These are phyloP conservation scores for Fragaria vesca DNA, from an alignment of 306 rosid genomes.

Conservation along the genomic window DNA sequence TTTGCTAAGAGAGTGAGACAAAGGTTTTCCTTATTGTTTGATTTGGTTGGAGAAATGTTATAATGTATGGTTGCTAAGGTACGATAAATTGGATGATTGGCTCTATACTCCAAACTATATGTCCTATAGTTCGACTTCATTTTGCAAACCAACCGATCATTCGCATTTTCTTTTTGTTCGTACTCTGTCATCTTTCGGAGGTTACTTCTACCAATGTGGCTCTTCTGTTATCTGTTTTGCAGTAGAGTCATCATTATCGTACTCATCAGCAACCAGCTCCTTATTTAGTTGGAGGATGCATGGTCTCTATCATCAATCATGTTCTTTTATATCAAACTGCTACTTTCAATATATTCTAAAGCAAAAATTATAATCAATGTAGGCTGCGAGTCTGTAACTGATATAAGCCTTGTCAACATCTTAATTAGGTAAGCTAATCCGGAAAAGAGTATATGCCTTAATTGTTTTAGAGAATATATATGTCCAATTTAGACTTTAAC, in stretches of 20 bases:
- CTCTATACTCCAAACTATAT: background rate
- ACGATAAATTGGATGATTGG: background rate
- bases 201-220: slow-evolving; percentile 2
- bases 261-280: too few relatives aligned
- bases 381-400: background rate
- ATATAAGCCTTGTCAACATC: background rate
- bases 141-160: background rate
- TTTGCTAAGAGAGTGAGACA: too few relatives aligned
- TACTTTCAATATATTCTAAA: background rate
- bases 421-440: background rate
- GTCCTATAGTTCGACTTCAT: background rate
- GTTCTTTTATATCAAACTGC: background rate
- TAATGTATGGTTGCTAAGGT: background rate
- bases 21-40: too few relatives aligned
- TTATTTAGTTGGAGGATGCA: background rate
- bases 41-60: too few relatives aligned
- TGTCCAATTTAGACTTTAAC: background rate
- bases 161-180: background rate
- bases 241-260: too few relatives aligned
- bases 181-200: background rate
- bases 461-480: background rate
- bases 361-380: background rate
- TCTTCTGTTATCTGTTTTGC: slow-evolving; percentile 8
- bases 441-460: background rate
- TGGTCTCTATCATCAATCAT: background rate